Base-by-base conservation (phyloP, 768 basidiomycete genomes). In the Mycena galericulata region DNA sequence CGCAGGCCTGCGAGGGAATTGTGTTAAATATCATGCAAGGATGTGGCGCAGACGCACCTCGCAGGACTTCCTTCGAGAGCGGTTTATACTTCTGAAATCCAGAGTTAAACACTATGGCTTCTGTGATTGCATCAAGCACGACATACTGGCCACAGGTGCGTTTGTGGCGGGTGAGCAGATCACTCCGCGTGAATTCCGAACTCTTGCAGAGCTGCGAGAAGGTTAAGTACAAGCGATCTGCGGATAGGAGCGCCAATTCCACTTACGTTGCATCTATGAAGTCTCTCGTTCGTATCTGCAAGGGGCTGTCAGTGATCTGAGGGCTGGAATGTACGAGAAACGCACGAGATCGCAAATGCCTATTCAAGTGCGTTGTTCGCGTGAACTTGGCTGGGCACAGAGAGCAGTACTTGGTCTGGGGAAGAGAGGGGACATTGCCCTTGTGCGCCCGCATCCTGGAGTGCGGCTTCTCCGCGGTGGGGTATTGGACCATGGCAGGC, bases 351-450 rank as follows among this genome's bases (percentile, higher is more conserved):
- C 90, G 88, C 61, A 92, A 75, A 74, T 92, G 91, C 18, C 91
- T 85, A 76, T 92, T 91, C 53, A 93, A 83, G 76, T 93, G 91
- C 0, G 91, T 92, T 0, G 88, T 91, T 40, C 91, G 83, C 4
- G 91, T 92, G 75, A 92, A 93, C 74, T 89, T 91, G 3, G 91
- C 90, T 1, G 90, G 89, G 72, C 91, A 93, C 36, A 88, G 79
- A 14, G 87, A 84, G 72, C 91, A 92, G 51, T 86, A 82, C 75
- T 92, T 91, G 20, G 87, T 91, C 78, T 92, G 90, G 1, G 91
- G 91, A n/a, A 92, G 83, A 49, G 84, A 84, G 29, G 91, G 91
- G 75, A 89, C 84, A 75, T 92, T 92, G 64, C 90, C 91, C 78
- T 79, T 80, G 75, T 87, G 86, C 36, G 80, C 79, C 36, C 83